Percentiles rank a stretch among this genome's conserved stretches.
Evolutionary conservation across 1,139 yeast genomes (phyloP).

Genomic region (Yamadazyma blattariae): DNA sequence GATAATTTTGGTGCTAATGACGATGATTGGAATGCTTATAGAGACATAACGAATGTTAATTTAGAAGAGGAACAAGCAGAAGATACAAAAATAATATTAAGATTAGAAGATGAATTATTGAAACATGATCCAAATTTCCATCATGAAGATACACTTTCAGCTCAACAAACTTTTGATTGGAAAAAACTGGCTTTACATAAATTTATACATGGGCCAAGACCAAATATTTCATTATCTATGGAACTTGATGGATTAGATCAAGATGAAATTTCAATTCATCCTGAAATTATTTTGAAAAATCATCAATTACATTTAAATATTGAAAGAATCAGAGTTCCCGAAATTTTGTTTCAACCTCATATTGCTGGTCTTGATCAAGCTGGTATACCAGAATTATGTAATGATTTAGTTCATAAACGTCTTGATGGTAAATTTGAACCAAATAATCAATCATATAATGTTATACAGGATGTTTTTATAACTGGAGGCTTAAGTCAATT

Average conservation of each 20-base stretch:
- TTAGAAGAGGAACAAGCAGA: constrained; percentile 74
- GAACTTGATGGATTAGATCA: constrained; percentile 43
- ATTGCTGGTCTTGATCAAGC: constrained; percentile 97
- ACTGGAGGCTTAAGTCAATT: constrained; percentile 84
- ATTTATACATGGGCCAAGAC: constrained; percentile 87
- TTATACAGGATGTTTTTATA: constrained; percentile 64
- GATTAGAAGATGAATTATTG: constrained; percentile 70
- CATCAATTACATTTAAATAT: constrained; percentile 89
- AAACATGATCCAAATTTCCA: constrained; percentile 83
- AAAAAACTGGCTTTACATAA: constrained; percentile 73
- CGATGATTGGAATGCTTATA: constrained; percentile 91
- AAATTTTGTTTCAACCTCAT: constrained; percentile 87
- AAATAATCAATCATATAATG: constrained; percentile 39
- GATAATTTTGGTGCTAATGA: constrained; percentile 96
- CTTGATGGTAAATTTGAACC: constrained; percentile 47
- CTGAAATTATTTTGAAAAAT: constrained; percentile 42
- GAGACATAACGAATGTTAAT: constrained; percentile 74
- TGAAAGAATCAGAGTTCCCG: constrained; percentile 91
- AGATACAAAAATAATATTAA: constrained; percentile 57
- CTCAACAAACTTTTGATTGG: constrained; percentile 81
- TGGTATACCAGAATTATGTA: constrained; percentile 75
- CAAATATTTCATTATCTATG: constrained; percentile 42
- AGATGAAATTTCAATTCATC: constrained; percentile 44
- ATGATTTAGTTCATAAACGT: constrained; percentile 62
- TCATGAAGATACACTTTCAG: constrained; percentile 76